phyloP scores from a whole-genome alignment of 2,329 filamentous ascomycete genomes.

The Metarhizium anisopliae region DNA sequence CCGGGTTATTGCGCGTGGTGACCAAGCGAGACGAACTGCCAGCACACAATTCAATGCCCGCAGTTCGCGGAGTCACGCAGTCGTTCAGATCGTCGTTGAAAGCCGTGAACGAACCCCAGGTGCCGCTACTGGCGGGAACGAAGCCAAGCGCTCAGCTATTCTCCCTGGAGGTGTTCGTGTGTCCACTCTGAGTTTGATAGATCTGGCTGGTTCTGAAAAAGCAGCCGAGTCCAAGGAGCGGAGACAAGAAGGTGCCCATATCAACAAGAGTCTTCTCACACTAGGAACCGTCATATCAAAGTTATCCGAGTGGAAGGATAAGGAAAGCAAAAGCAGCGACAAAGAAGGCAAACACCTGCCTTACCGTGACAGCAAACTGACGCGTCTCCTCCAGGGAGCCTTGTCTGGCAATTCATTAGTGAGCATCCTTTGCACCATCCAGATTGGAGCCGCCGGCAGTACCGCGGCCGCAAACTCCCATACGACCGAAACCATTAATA shows the following conservation, averaged over 20 bases:
- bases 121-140: conserved; percentile 26
- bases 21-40: conserved; percentile 79
- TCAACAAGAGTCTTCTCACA: conserved; percentile 95
- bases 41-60: conserved; percentile 96
- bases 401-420: conserved; percentile 89
- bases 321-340: conserved; percentile 61
- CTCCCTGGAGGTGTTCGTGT: conserved; percentile 86
- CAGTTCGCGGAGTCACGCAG: conserved; percentile 94
- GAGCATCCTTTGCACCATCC: conserved; percentile 94
- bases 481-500: conserved; percentile 85
- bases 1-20: conserved; percentile 88
- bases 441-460: conserved; percentile 71
- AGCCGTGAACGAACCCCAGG: conserved; percentile 76
- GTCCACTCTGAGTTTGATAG: conserved; percentile 89
- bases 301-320: conserved; percentile 83
- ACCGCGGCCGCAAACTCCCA: conserved; percentile 64
- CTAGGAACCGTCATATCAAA: conserved; percentile 90
- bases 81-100: conserved; percentile 97
- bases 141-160: conserved; percentile 58
- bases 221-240: conserved; percentile 93
- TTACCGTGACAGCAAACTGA: conserved; percentile 96
- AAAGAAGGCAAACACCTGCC: conserved; percentile 89
- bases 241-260: conserved; percentile 89
- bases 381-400: conserved; percentile 81
- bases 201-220: conserved; percentile 91